These are phyloP conservation scores for Dactylorhiza incarnata DNA, from an alignment of 106 monocot genomes.

Conservation along the genomic window DNA sequence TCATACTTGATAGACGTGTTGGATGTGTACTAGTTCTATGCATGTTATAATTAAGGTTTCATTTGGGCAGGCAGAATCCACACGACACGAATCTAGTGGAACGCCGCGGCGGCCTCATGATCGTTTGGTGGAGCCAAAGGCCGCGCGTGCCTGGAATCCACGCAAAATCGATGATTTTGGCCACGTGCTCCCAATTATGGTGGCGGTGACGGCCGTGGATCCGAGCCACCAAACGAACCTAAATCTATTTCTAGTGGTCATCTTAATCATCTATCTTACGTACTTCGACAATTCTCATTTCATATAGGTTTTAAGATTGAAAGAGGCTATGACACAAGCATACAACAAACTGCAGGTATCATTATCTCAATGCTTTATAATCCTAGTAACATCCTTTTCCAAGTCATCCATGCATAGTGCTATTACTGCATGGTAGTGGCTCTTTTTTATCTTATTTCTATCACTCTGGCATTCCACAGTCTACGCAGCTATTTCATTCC, in stretches of 20 bases:
- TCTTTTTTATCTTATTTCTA: neutral
- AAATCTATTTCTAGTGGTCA: neutral
- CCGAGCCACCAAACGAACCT: no score
- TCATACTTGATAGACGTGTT: neutral
- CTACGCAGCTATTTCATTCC: neutral
- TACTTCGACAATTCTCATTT: neutral
- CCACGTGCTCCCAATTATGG: no score
- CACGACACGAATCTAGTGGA: no score
- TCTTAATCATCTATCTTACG: neutral
- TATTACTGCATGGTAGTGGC: neutral
- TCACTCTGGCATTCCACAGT: no score
- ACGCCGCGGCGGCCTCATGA: no score
- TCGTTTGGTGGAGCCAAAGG: no score
- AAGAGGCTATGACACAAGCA: conserved; percentile 81
- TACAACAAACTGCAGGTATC: conserved; percentile 83
- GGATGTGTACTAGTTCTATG: neutral
- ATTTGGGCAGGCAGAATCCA: no score
- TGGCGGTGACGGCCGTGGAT: no score
- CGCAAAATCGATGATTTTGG: no score
- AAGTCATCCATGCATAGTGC: neutral
- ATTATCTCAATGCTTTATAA: neutral
- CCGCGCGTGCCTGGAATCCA: no score
- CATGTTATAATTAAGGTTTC: neutral
- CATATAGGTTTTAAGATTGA: conserved; percentile 66
- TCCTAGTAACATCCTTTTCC: neutral